Percentiles rank a stretch among this genome's conserved stretches.
phyloP scores from a whole-genome alignment of 129 eudicot species.

The Smallanthus sonchifolius region DNA sequence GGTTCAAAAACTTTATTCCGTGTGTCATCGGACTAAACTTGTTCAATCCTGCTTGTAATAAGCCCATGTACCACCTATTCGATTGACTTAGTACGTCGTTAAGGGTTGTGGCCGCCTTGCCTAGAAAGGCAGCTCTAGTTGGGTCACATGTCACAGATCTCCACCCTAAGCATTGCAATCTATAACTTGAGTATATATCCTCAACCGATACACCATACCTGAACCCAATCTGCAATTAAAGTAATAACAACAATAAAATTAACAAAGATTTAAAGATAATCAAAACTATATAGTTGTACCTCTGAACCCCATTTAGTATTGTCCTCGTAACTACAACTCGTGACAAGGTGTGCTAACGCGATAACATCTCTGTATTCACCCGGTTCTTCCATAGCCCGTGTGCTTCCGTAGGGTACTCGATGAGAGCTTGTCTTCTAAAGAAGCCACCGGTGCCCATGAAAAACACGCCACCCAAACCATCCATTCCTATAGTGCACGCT shows the following conservation, averaged over 20 bases:
- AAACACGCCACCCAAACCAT: conserved; percentile 49
- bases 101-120: conserved; percentile 38
- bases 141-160: conserved; percentile 38
- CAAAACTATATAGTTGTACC: conserved; percentile 8
- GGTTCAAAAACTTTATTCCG: conserved; percentile 34
- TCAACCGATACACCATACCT: conserved; percentile 61
- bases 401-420: conserved; percentile 15
- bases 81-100: conserved; percentile 40
- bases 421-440: conserved; percentile 45
- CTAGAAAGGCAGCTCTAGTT: conserved; percentile 49
- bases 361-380: conserved; percentile 14
- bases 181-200: conserved; percentile 41
- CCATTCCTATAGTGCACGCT: conserved; percentile 41
- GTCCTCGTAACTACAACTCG: conserved; percentile 39
- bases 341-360: conserved; percentile 17
- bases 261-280: not conserved
- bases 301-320: conserved; percentile 40
- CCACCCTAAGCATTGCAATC: conserved; percentile 53
- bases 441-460: conserved; percentile 60
- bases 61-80: conserved; percentile 61
- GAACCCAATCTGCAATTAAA: conserved; percentile 46
- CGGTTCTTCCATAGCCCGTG: conserved; percentile 27
- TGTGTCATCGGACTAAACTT: conserved; percentile 29
- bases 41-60: conserved; percentile 25
- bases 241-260: not conserved